Percentiles rank a stretch among this genome's conserved stretches.
phyloP scores from a whole-genome alignment of 305 asterid genomes.

The Solanum aculeatissimum region DNA sequence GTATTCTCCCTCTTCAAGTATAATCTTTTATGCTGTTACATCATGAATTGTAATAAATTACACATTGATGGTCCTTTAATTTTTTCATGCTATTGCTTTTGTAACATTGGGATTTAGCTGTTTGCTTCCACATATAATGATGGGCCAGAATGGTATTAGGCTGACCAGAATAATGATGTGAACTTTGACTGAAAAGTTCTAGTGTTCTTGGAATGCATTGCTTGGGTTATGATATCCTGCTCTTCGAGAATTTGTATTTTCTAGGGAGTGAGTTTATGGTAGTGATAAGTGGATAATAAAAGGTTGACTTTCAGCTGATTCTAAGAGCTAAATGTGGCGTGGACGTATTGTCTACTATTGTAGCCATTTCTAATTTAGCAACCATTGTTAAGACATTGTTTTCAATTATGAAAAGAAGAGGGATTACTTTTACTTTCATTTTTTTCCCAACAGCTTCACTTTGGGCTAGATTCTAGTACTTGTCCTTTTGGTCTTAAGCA shows the following conservation, averaged over 20 bases:
- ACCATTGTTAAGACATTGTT: background rate
- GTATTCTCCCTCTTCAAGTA: conserved; percentile 25
- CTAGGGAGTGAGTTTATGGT: background rate
- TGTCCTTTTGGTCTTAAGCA: background rate
- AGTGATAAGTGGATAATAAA: background rate
- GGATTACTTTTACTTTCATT: background rate
- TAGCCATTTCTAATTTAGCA: background rate
- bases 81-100: background rate
- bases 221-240: background rate
- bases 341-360: background rate
- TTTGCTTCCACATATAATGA: background rate
- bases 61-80: background rate
- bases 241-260: background rate
- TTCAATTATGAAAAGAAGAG: background rate
- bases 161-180: background rate
- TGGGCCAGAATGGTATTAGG: background rate
- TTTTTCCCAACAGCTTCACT: background rate
- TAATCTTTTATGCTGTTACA: background rate
- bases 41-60: background rate
- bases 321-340: background rate
- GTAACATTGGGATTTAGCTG: background rate
- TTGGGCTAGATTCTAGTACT: background rate
- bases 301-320: background rate
- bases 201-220: background rate
- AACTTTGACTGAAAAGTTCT: background rate